Evolutionary conservation across 1,139 yeast species (phyloP), one percentile per base, ranked within the genome.

Genomic region (Pichia sp.): DNA sequence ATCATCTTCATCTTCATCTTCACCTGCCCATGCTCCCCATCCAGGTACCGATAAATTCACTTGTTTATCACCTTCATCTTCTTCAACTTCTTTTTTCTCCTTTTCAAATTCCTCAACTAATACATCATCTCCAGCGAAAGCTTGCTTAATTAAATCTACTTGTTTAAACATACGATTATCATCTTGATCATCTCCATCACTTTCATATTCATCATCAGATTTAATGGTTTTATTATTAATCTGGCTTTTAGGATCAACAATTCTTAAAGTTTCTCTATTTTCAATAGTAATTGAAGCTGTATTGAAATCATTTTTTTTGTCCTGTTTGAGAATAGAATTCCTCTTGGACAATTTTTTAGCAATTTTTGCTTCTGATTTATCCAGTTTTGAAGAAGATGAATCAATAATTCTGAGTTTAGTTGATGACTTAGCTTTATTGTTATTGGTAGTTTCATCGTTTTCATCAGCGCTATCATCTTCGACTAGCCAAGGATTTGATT

Each of bases 71-170:
- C 81, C 97, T 66, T 92, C 97, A 43, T 85, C 92, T 46, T 71
- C 76, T 6, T 76, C 72, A n/a, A 77, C 77, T 56, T 78, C 74
- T 50, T 72, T 72, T 69, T 92, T 92, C 28, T 75, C 80, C 53
- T 76, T 78, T 63, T 89, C 89, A 56, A 89, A 95, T 26, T 76
- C 75, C 27, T 83, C 84, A n/a, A 81, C 84, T 27, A 61, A 53
- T 42, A 81, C 83, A 62, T 92, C 94, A 67, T 92, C 99, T 29
- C 97, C 97, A 2, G 97, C 97, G 73, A 92, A 92, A 0, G 98
- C 98, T 61, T 90, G 85, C 55, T 83, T 79, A 40, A 63, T 87
- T 43, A 92, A 73, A 50, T 88, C 92, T 53, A 81, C 81, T 65
- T 92, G 97, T 58, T 79, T 76, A 69, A 92, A 87, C 72, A 77